Conservation (phyloP, 208 protist species). For the Leptomonas seymouri region DNA sequence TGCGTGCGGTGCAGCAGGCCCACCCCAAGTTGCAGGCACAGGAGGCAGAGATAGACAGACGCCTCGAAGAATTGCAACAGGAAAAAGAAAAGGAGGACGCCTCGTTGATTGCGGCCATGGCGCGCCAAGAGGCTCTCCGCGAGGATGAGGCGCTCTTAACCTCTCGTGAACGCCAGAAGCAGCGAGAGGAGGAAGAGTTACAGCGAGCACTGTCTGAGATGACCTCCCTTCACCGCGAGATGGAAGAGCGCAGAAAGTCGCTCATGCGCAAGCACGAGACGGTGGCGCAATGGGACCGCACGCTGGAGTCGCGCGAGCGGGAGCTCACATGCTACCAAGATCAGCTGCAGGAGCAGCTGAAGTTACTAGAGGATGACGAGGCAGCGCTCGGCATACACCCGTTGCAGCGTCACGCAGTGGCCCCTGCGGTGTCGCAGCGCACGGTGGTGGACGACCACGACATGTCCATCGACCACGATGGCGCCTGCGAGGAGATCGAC, state of each 20-base stretch:
- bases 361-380: slow-evolving; percentile 65
- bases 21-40: slow-evolving; percentile 53
- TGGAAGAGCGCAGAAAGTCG: slow-evolving; percentile 63
- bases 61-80: slow-evolving; percentile 38
- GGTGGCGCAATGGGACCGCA: slow-evolving; percentile 70
- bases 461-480: slow-evolving; percentile 89
- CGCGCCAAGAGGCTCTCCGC: slow-evolving; percentile 43
- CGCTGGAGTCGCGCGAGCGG: slow-evolving; percentile 71
- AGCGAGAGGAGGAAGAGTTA: slow-evolving; percentile 61
- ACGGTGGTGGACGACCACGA: slow-evolving; percentile 89
- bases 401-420: slow-evolving; percentile 29
- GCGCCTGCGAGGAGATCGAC: slow-evolving; percentile 81
- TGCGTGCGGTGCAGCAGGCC: slow-evolving; percentile 37
- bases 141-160: slow-evolving; percentile 47
- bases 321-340: slow-evolving; percentile 73
- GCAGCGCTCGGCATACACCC: slow-evolving; percentile 52
- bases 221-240: slow-evolving; percentile 53
- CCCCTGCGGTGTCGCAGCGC: slow-evolving; percentile 69
- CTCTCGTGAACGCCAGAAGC: slow-evolving; percentile 49
- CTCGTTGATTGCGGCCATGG: slow-evolving; percentile 40
- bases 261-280: slow-evolving; percentile 72
- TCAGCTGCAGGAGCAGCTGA: slow-evolving; percentile 65
- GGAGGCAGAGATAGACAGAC: slow-evolving; percentile 48
- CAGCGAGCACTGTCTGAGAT: slow-evolving; percentile 66
- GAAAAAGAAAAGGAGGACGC: slow-evolving; percentile 54